These are phyloP conservation scores for Psilocybe subaeruginosa DNA, from an alignment of 768 basidiomycete genomes.

Conservation along the genomic window DNA sequence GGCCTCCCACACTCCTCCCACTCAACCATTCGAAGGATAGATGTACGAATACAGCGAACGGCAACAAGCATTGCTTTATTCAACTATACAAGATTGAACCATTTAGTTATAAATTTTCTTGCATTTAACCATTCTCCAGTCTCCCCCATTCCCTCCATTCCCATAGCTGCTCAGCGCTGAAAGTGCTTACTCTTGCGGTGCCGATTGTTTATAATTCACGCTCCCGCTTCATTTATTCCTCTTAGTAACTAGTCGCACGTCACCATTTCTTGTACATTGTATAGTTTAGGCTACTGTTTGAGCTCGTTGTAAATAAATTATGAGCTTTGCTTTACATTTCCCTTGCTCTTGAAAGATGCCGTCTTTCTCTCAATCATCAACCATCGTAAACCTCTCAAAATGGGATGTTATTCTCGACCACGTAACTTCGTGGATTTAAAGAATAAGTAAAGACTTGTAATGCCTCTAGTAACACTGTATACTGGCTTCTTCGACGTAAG, in stretches of 20 bases:
- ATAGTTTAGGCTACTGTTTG: background rate
- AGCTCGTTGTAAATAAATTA: constrained; percentile 15
- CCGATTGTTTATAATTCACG: background rate
- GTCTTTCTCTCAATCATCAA: background rate
- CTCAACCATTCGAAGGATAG: constrained; percentile 4
- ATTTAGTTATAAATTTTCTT: background rate
- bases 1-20: background rate
- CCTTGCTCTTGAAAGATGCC: background rate
- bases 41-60: constrained; percentile 7
- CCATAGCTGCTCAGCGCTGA: background rate
- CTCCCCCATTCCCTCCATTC: background rate
- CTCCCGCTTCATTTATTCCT: background rate
- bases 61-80: constrained; percentile 1
- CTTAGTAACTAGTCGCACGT: background rate
- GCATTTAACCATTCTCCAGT: background rate
- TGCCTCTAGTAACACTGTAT: too few relatives aligned
- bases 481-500: too few relatives aligned
- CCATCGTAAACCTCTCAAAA: too few relatives aligned
- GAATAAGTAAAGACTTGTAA: too few relatives aligned
- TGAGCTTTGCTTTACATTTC: background rate
- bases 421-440: too few relatives aligned
- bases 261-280: background rate
- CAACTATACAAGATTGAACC: constrained; percentile 1
- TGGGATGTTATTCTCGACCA: too few relatives aligned
- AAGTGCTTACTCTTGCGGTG: background rate